These are phyloP conservation scores for Crithidia bombi DNA, from an alignment of 208 protist genomes.

Conservation along the genomic window DNA sequence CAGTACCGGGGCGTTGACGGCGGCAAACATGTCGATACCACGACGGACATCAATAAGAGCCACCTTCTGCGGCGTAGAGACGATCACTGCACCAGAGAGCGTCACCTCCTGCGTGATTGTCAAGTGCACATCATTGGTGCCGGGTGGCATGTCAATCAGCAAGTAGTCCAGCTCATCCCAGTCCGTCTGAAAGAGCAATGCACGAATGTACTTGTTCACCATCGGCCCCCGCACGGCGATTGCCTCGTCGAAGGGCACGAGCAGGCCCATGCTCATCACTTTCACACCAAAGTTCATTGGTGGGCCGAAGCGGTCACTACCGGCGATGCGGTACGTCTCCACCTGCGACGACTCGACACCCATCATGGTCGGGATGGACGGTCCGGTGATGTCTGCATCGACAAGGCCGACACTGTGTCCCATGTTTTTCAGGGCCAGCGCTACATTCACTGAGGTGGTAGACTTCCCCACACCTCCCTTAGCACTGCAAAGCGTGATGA, in stretches of 20 bases:
- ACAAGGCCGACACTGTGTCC: constrained; percentile 84
- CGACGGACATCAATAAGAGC: constrained; percentile 91
- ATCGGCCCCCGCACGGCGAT: constrained; percentile 93
- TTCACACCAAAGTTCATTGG: constrained; percentile 92
- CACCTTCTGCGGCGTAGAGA: constrained; percentile 97
- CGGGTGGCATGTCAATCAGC: constrained; percentile 93
- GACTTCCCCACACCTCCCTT: constrained; percentile 96
- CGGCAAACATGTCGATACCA: constrained; percentile 96
- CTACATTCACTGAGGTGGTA: constrained; percentile 90
- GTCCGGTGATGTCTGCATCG: constrained; percentile 93
- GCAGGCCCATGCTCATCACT: constrained; percentile 93
- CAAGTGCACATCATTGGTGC: constrained; percentile 93
- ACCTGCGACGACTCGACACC: constrained; percentile 77
- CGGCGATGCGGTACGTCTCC: constrained; percentile 85
- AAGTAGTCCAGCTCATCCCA: constrained; percentile 94
- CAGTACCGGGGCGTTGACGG: constrained; percentile 95
- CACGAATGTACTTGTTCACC: constrained; percentile 92
- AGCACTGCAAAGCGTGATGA: constrained; percentile 89
- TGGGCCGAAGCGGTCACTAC: constrained; percentile 84
- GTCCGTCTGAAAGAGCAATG: constrained; percentile 88
- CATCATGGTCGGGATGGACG: constrained; percentile 91
- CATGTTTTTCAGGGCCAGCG: constrained; percentile 86
- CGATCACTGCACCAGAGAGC: constrained; percentile 95
- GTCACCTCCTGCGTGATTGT: constrained; percentile 90
- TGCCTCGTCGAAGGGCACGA: constrained; percentile 87